Conservation (phyloP, 1,139 yeast genomes). For the Spencermartinsiella ligniputridi region DNA sequence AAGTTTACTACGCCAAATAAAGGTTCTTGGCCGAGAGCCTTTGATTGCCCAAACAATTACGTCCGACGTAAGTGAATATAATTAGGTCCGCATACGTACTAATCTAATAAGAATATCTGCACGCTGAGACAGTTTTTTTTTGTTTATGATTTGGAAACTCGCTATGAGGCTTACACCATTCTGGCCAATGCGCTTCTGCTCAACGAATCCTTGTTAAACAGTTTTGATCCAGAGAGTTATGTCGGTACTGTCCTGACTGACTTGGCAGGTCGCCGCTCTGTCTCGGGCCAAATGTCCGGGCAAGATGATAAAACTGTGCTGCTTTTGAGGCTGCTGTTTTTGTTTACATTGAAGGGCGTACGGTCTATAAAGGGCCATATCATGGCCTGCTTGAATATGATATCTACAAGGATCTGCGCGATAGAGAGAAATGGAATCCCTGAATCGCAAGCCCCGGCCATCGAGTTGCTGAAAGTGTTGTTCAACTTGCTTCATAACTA, state of each 20-base stretch:
- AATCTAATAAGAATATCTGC: not conserved
- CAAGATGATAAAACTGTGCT: slow-evolving; percentile 6
- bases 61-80: not conserved
- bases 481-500: slow-evolving; percentile 24
- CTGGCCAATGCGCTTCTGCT: slow-evolving; percentile 24
- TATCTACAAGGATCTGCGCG: slow-evolving; percentile 12
- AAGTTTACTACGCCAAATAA: not conserved
- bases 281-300: not conserved
- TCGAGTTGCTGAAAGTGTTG: slow-evolving; percentile 20
- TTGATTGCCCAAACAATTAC: not conserved
- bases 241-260: not conserved
- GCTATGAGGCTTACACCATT: slow-evolving; percentile 20
- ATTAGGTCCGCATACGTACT: not conserved
- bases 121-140: not conserved
- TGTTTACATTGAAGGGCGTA: slow-evolving; percentile 21
- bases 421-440: not conserved
- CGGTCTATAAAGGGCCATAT: slow-evolving; percentile 10
- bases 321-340: slow-evolving; percentile 20
- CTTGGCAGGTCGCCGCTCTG: not conserved
- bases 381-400: slow-evolving; percentile 14
- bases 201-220: slow-evolving; percentile 14
- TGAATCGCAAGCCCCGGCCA: slow-evolving; percentile 8
- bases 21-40: not conserved
- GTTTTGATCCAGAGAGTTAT: slow-evolving; percentile 14
- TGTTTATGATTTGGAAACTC: not conserved